Base-by-base conservation (phyloP, 495 filamentous ascomycete species). In the Penicillium robsamsonii region DNA sequence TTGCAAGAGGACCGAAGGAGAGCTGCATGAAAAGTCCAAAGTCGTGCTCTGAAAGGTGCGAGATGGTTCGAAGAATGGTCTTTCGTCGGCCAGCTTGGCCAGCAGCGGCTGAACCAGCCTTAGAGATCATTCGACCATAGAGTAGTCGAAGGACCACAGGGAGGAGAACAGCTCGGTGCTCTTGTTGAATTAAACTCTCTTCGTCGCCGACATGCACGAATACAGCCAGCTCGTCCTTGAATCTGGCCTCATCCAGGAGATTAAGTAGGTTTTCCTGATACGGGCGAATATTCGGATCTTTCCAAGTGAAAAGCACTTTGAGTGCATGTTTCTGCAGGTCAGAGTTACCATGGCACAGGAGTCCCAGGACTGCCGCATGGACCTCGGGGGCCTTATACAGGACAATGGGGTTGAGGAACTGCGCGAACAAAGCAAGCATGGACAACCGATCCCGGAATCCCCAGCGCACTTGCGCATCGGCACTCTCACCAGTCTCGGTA, bases 191-290 rank as follows among this genome's bases (percentile, higher is more conserved):
- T 52, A 84, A 71, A 58, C 86, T 90, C 51, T 92, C 86, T 9
- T 91, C 88, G 6, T 77, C 66, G 11, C 76, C 80, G 29, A 81
- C 71, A 63, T 91, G 89, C 46, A 97, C 83, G 53, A 97, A 87
- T 2, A 91, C 83, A 0, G 90, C 83, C 13, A 97, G 81, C 70
- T 97, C 91, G 63, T 97, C 95, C 62, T 90, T 87, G 73, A 97
- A 97, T 43, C 89, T 79, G 3, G 90, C 83, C 56, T 97, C 94
- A 61, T 99, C 95, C 13, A 97, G 79, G 5, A 99, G 78, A 58
- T 93, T 94, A 37, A 90, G 80, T 8, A 99, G 77, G 58, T 91
- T 88, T 61, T 96, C 92, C 57, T 92, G 82, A 64, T 96, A 97
- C 3, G 85, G 84, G 44, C 78, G 79, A 46, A 99, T 77, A 17